Evolutionary conservation across 495 filamentous ascomycete species (phyloP).

Genomic region (Hyaloscypha hepaticicola): DNA sequence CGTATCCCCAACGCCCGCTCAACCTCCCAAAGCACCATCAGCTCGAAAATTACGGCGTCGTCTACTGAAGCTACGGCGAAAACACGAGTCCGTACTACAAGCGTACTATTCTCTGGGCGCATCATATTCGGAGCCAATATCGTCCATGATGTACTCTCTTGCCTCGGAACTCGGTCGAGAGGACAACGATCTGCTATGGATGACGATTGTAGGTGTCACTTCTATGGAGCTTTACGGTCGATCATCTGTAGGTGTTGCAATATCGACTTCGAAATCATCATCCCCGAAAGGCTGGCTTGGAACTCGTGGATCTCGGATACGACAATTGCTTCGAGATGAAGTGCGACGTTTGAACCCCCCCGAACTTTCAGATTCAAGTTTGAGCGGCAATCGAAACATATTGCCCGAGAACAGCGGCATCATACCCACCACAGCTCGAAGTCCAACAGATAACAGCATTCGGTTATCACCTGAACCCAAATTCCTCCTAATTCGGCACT

Average conservation of each 20-base stretch:
- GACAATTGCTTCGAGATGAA: constrained; percentile 85
- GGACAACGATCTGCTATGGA: constrained; percentile 95
- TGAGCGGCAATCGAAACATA: constrained; percentile 45
- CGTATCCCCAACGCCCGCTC: constrained; percentile 52
- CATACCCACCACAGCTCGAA: constrained; percentile 84
- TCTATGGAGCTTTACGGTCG: constrained; percentile 90
- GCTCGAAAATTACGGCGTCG: constrained; percentile 66
- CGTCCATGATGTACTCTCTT: constrained; percentile 87
- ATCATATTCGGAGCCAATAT: constrained; percentile 93
- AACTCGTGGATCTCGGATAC: constrained; percentile 77
- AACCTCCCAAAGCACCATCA: constrained; percentile 62
- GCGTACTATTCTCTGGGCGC: constrained; percentile 83
- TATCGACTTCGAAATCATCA: constrained; percentile 54
- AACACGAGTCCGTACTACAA: constrained; percentile 70
- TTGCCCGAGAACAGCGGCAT: constrained; percentile 63
- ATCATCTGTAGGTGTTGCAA: constrained; percentile 74
- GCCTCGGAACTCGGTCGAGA: constrained; percentile 93
- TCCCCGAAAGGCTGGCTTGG: constrained; percentile 76
- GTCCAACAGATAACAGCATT: constrained; percentile 88
- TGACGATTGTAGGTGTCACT: constrained; percentile 87
- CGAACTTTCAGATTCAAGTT: constrained; percentile 56
- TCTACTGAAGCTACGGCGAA: constrained; percentile 69
- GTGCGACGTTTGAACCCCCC: constrained; percentile 91
- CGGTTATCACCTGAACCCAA: constrained; percentile 90
- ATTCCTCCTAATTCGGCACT: constrained; percentile 91